These are phyloP conservation scores for Malus hybrid DNA, from an alignment of 331 rosid genomes.

Conservation along the genomic window DNA sequence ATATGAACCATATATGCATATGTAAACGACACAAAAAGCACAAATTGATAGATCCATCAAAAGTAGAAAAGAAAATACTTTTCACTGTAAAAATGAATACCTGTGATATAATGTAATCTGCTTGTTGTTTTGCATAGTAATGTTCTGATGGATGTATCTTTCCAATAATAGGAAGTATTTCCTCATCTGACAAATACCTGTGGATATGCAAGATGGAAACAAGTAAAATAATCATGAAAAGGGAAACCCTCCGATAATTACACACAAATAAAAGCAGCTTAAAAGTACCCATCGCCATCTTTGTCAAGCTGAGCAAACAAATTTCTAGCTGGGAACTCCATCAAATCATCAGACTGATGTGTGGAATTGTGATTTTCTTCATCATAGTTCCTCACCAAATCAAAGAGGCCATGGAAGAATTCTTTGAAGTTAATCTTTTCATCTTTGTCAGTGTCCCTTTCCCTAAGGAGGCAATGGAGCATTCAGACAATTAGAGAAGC, in stretches of 20 bases:
- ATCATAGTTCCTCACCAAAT: conserved; percentile 84
- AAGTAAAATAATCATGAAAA: conserved; percentile 9
- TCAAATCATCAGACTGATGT: conserved; percentile 43
- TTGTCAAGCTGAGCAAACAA: conserved; percentile 79
- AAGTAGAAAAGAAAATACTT: not conserved
- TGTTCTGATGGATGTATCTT: conserved; percentile 94
- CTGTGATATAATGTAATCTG: conserved; percentile 87
- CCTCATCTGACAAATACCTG: conserved; percentile 74
- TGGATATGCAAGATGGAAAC: conserved; percentile 10
- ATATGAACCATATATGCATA: not conserved
- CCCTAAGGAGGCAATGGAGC: conserved; percentile 38
- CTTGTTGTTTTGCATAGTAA: conserved; percentile 91
- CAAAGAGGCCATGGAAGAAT: conserved; percentile 96
- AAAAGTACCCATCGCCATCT: conserved; percentile 86
- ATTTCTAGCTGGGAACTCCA: conserved; percentile 68
- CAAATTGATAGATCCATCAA: not conserved
- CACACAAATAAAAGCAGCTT: conserved; percentile 10
- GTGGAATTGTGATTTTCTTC: conserved; percentile 64
- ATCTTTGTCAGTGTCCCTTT: conserved; percentile 83
- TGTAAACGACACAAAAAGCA: conserved; percentile 8
- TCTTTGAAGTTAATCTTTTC: conserved; percentile 88
- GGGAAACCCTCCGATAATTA: conserved; percentile 15
- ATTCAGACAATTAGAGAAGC: conserved; percentile 23
- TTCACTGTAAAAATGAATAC: conserved; percentile 25
- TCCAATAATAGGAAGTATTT: conserved; percentile 73